Evolutionary conservation across 176 grass and related monocot genomes (phyloP).

Genomic region (Chrysopogon serrulatus): DNA sequence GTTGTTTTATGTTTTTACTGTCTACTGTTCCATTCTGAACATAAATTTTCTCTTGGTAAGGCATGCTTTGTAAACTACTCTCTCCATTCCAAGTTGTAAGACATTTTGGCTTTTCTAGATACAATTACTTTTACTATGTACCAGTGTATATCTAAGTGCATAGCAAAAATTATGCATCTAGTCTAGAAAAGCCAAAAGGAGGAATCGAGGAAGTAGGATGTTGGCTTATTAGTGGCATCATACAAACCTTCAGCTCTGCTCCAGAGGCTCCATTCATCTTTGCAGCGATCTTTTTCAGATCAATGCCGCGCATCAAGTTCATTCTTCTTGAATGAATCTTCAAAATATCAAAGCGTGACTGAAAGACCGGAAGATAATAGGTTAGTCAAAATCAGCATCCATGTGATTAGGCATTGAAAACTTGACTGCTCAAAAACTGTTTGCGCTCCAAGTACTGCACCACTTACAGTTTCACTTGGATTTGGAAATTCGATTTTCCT

Average conservation of each 20-base stretch:
- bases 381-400: neutral
- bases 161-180: too few species aligned
- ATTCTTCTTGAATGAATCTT: constrained; percentile 98
- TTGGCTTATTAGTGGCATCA: neutral
- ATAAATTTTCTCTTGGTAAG: neutral
- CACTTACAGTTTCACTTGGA: constrained; percentile 62
- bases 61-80: neutral
- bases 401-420: neutral
- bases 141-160: too few species aligned
- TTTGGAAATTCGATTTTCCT: constrained; percentile 90
- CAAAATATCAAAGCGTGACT: constrained; percentile 93
- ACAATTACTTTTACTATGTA: too few species aligned
- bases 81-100: too few species aligned
- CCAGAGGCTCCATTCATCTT: constrained; percentile 83
- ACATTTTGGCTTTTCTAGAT: too few species aligned
- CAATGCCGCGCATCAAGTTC: constrained; percentile 93
- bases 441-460: neutral
- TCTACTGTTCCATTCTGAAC: neutral
- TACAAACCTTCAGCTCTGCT: constrained; percentile 74
- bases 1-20: neutral
- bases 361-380: constrained; percentile 6
- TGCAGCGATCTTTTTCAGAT: constrained; percentile 73
- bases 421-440: neutral
- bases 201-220: too few species aligned
- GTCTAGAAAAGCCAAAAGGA: too few species aligned